Evolutionary conservation across 2,329 filamentous ascomycete species (phyloP).

Genomic region (Beauveria rudraprayagi): DNA sequence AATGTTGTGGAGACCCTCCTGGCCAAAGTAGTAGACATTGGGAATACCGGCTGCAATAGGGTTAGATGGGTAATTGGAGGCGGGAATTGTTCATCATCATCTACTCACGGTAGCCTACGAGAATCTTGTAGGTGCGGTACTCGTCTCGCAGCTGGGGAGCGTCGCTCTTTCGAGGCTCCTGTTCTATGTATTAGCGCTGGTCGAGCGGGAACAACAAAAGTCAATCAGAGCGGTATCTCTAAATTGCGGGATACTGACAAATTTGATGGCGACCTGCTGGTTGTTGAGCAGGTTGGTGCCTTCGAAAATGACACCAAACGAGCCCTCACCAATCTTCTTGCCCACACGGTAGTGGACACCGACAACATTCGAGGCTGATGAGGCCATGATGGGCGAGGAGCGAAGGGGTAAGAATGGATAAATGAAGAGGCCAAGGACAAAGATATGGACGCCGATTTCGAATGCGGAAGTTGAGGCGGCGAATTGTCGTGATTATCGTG

Average conservation of each 20-base stretch:
- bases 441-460: not conserved
- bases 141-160: slow-evolving; percentile 96
- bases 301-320: slow-evolving; percentile 97
- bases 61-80: slow-evolving; percentile 13
- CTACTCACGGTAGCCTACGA: slow-evolving; percentile 91
- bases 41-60: slow-evolving; percentile 73
- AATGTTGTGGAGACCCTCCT: slow-evolving; percentile 97
- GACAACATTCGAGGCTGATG: slow-evolving; percentile 91
- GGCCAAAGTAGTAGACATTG: slow-evolving; percentile 99
- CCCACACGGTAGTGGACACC: slow-evolving; percentile 98
- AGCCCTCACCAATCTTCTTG: slow-evolving; percentile 99
- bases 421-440: not conserved
- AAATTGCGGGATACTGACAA: slow-evolving; percentile 53
- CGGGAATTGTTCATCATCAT: not conserved
- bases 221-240: not conserved
- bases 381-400: slow-evolving; percentile 54
- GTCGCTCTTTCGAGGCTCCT: slow-evolving; percentile 98
- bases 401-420: not conserved
- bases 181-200: slow-evolving; percentile 9
- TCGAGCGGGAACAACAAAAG: not conserved
- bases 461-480: not conserved
- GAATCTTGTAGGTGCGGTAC: slow-evolving; percentile 98
- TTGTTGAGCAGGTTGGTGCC: slow-evolving; percentile 98
- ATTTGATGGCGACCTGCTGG: slow-evolving; percentile 99
- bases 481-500: not conserved